Evolutionary conservation across 2,329 filamentous ascomycete species (phyloP), one percentile per base, ranked within the genome.

Genomic region (Nothomitra cinnamomea): DNA sequence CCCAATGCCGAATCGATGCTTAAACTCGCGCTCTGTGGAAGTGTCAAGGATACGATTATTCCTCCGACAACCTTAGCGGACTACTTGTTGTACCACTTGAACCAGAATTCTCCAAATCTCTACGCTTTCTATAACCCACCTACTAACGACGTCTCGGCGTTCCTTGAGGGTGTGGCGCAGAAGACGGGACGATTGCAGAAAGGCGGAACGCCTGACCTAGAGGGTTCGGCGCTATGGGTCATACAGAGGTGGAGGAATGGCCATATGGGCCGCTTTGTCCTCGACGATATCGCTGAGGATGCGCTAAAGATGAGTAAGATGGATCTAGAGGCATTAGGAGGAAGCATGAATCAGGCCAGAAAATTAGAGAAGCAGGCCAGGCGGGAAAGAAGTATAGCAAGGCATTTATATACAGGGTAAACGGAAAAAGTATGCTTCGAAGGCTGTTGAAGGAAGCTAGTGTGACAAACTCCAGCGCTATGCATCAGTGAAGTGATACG

Each of bases 11-110:
- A 92, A 64, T 79, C 82, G 47, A 98, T 98, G 92, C 73, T 98
- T 57, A 96, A 95, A 68, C 77, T 98, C n/a, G 84, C 89, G 1
- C 77, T 96, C 0, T 88, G 87, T 52, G 87, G 90, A 19, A 86
- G 84, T 65, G 87, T 98, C 53, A 94, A 94, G 66, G 87, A 95
- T 65, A 85, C 84, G 0, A 76, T 96, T 38, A 82, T 98, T 53
- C 76, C 83, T 1, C 76, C 82, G 15, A 78, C 85, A 55, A 85
- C 85, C 22, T 69, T 96, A 10, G 89, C 85, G 35, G 92, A 98
- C 64, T 98, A 95, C 66, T 74, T 96, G 19, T 78, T 98, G 6
- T 96, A 79, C 68, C 81, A 82, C 54, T 73, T 96, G 55, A 98
- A 98, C 64, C 69, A 75, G 38, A 70, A 74, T 55, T 74, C 83